These are phyloP conservation scores for rapeseed (Brassica napus) DNA, from an alignment of 345 rosid species.

Conservation along the genomic window Da-Ae NC_063434.1:6647501-6648000, in stretches of 20 bases:
- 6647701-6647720: slow-evolving; percentile 41
- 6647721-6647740: slow-evolving; percentile 76
- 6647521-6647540: slow-evolving; percentile 44
- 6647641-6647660: slow-evolving; percentile 15
- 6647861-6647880: slow-evolving; percentile 45
- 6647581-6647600: neutral
- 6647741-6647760: slow-evolving; percentile 55
- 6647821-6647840: slow-evolving; percentile 40
- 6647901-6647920: slow-evolving; percentile 90
- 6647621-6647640: slow-evolving; percentile 20
- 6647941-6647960: slow-evolving; percentile 36
- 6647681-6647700: slow-evolving; percentile 23
- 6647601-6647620: neutral
- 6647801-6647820: slow-evolving; percentile 41
- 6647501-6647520: slow-evolving; percentile 40
- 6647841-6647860: slow-evolving; percentile 25
- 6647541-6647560: slow-evolving; percentile 37
- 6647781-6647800: slow-evolving; percentile 40
- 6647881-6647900: slow-evolving; percentile 78
- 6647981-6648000: slow-evolving; percentile 80
- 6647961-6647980: slow-evolving; percentile 46
- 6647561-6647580: neutral
- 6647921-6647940: slow-evolving; percentile 42
- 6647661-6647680: slow-evolving; percentile 24
- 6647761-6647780: slow-evolving; percentile 47